Base-by-base conservation (phyloP, 768 basidiomycete species). In the Xanthoconium stramineum region DNA sequence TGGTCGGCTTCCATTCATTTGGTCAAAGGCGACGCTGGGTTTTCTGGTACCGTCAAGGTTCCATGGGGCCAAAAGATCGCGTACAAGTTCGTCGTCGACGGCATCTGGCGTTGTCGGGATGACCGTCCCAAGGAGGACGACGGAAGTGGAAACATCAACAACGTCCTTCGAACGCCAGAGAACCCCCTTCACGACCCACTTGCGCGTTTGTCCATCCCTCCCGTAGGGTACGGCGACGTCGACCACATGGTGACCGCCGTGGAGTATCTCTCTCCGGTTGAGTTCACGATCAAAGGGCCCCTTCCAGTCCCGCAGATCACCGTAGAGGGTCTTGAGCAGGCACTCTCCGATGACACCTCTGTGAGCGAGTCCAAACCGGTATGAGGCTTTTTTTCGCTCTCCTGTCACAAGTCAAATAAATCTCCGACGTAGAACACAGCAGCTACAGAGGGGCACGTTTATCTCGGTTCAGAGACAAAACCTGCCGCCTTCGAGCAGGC, bases 1-100 rank as follows among this genome's bases (percentile, higher is more conserved):
- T 89, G 87, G 87, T 76, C 83, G 29, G 71, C 74, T 55, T 83
- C 85, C 37, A 71, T 79, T 45, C 78, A 71, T 55, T 81, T 90
- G 57, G 72, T 73, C 28, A 85, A 78, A 66, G 77, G 75, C 19
- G 71, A 76, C 17, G 65, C 72, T 30, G 85, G 84, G 5, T 92
- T 89, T 70, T 73, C 76, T 51, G 83, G 78, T 20, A 75, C 70
- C 6, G 73, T 81, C 24, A 65, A 72, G 47, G 74, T 91, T 32
- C 85, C 86, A 1, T 89, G 81, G 81, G 81, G 76, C 46, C 66
- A 80, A 48, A 86, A 83, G 63, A 73, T 89, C 54, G 64, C 74
- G 8, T 93, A 88, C 82, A 93, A 93, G 72, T 93, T 83, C 67
- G 75, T 91, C 67, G 89, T 92, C 51, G 91, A 93, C 66, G 85